phyloP scores from a whole-genome alignment of 768 basidiomycete genomes.

The Leccinum subgranulosum region DNA sequence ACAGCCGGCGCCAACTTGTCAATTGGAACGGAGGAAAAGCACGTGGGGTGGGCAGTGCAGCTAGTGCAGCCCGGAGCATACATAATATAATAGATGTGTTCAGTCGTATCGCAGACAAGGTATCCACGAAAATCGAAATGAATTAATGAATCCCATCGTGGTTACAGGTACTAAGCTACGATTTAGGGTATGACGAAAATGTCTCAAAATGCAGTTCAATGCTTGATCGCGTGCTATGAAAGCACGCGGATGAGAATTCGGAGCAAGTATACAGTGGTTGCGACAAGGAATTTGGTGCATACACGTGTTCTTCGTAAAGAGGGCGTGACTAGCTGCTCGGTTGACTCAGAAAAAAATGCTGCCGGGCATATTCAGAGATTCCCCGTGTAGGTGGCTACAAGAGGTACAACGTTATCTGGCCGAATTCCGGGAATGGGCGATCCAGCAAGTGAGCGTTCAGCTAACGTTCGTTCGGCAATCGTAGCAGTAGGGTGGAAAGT shows the following conservation, averaged over 20 bases:
- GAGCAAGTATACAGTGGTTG: slow-evolving; percentile 6
- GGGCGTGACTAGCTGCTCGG: background rate
- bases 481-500: slow-evolving; percentile 43
- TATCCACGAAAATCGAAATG: background rate
- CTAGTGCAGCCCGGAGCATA: too few relatives aligned
- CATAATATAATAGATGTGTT: too few relatives aligned
- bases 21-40: too few relatives aligned
- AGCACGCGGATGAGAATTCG: background rate
- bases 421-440: slow-evolving; percentile 34
- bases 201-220: background rate
- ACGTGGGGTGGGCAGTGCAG: too few relatives aligned
- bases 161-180: slow-evolving; percentile 8
- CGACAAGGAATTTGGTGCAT: background rate
- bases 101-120: background rate
- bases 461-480: slow-evolving; percentile 37
- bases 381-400: slow-evolving; percentile 24
- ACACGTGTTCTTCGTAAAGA: slow-evolving; percentile 1
- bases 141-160: background rate
- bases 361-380: slow-evolving; percentile 4
- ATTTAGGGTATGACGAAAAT: slow-evolving; percentile 10
- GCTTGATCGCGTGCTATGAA: background rate
- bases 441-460: slow-evolving; percentile 41
- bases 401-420: slow-evolving; percentile 42
- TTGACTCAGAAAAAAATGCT: background rate
- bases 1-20: too few relatives aligned